phyloP scores from a whole-genome alignment of 108 stramenopile species.

The Aurantiochytrium sp. region DNA sequence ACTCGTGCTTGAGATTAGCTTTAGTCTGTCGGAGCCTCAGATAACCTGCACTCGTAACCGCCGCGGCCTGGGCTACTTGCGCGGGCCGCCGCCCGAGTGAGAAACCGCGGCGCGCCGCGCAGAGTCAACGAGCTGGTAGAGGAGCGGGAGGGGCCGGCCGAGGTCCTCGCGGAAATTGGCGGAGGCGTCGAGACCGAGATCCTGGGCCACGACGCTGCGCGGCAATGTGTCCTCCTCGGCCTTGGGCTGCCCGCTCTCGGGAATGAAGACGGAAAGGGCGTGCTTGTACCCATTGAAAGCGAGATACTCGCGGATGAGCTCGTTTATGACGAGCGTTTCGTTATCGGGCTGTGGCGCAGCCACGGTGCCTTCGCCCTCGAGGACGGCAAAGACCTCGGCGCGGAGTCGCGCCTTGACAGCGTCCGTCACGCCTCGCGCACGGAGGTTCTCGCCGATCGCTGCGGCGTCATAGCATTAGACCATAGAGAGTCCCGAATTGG shows the following conservation, averaged over 20 bases:
- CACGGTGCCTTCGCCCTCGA: neutral
- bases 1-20: too few relatives aligned
- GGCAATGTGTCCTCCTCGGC: neutral
- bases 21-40: too few relatives aligned
- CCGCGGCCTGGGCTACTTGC: too few relatives aligned
- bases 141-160: neutral
- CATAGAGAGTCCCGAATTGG: neutral
- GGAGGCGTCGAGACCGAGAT: neutral
- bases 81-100: too few relatives aligned
- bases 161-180: neutral
- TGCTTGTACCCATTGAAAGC: slow-evolving; percentile 7
- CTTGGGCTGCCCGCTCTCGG: slow-evolving; percentile 4
- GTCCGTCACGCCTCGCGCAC: neutral
- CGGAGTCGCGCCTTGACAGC: slow-evolving; percentile 2
- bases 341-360: neutral
- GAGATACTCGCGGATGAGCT: slow-evolving; percentile 29
- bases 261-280: slow-evolving; percentile 10
- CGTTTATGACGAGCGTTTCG: slow-evolving; percentile 21
- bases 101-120: neutral
- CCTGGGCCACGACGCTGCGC: neutral
- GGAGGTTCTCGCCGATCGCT: neutral
- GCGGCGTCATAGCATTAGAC: neutral
- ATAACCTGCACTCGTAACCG: too few relatives aligned
- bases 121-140: neutral
- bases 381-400: neutral